Base-by-base conservation (phyloP, 2,329 filamentous ascomycete species). In the Clonostachys rosea region DNA sequence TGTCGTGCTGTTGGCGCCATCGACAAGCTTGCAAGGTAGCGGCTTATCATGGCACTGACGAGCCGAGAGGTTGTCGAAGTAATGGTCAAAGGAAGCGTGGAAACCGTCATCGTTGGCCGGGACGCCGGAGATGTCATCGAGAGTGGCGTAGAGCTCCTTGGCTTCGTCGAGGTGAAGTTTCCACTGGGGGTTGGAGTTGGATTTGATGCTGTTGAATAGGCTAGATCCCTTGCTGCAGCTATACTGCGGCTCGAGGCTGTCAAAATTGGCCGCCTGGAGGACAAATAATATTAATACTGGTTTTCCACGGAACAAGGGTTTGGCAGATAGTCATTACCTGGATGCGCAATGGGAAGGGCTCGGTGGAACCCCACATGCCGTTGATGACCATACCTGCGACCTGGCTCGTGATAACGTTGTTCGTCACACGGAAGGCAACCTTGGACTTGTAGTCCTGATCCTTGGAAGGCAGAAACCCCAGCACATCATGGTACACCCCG, bases 61-160 rank as follows among this genome's bases (percentile, higher is more conserved):
- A 0, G 88, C 84, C 0, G 87, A 90, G 2, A 94, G 75, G 58
- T 91, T 94, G 62, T 94, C 89, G 57, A 84, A 94, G 68, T 94
- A 94, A 64, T 91, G 89, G 59, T 94, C 89, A 56, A 87, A 84
- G 46, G 77, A 84, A 39, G 66, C 73, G 58, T 92, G 87, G 71
- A 89, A 94, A 5, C 74, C 84, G 1, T 60, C 58, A 50, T 83
- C 76, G 34, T 64, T 64, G 0, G 71, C 51, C 1, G 75, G 60
- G 1, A 94, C 78, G 33, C 85, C 86, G 0, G 86, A 89, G 42
- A 92, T 76, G 40, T 68, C 61, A 57, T 94, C 89, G 0, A 94
- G 76, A 0, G 63, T 64, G 6, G 63, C 57, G 59, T 79, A 88
- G 1, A 94, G 68, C 0, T 66, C 53, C 3, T 64, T 59, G 0